These are phyloP conservation scores for Plectosphaerella cucumerina DNA, from an alignment of 2,329 filamentous ascomycete genomes.

Conservation along the genomic window DNA sequence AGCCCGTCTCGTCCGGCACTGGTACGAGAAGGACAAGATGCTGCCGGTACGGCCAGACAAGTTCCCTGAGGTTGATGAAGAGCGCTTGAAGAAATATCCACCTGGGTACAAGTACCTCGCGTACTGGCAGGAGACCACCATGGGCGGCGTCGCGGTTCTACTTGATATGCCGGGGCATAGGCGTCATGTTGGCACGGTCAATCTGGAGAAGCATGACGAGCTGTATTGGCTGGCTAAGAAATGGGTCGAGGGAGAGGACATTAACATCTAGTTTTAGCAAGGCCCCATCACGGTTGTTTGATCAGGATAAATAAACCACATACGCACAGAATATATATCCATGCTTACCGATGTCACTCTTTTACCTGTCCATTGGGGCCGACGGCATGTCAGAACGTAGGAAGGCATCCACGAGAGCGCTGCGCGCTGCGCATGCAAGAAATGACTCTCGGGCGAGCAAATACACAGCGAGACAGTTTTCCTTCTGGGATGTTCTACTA, in stretches of 20 bases:
- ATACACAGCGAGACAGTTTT: too few species aligned
- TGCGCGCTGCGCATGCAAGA: too few species aligned
- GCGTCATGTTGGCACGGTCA: slow-evolving; percentile 17
- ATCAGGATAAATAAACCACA: too few species aligned
- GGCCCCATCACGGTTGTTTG: too few species aligned
- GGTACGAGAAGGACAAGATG: slow-evolving; percentile 50
- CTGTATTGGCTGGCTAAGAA: slow-evolving; percentile 37
- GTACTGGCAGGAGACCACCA: slow-evolving; percentile 39
- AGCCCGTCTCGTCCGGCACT: slow-evolving; percentile 39
- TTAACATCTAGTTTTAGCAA: slow-evolving; percentile 16
- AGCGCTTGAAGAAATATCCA: slow-evolving; percentile 33
- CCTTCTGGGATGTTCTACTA: too few species aligned
- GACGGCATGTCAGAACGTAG: too few species aligned
- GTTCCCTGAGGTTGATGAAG: slow-evolving; percentile 34
- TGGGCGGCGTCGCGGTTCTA: slow-evolving; percentile 32
- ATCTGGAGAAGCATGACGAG: slow-evolving; percentile 36
- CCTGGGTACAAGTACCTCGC: slow-evolving; percentile 39
- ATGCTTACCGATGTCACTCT: too few species aligned
- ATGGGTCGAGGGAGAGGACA: slow-evolving; percentile 36
- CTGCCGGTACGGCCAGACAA: slow-evolving; percentile 37
- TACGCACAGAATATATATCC: too few species aligned
- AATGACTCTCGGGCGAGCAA: too few species aligned
- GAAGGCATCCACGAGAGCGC: too few species aligned
- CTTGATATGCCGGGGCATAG: slow-evolving; percentile 40
- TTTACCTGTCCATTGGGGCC: too few species aligned